Base-by-base conservation (phyloP, 2,329 filamentous ascomycete species). In the Chalara sp. region DNA sequence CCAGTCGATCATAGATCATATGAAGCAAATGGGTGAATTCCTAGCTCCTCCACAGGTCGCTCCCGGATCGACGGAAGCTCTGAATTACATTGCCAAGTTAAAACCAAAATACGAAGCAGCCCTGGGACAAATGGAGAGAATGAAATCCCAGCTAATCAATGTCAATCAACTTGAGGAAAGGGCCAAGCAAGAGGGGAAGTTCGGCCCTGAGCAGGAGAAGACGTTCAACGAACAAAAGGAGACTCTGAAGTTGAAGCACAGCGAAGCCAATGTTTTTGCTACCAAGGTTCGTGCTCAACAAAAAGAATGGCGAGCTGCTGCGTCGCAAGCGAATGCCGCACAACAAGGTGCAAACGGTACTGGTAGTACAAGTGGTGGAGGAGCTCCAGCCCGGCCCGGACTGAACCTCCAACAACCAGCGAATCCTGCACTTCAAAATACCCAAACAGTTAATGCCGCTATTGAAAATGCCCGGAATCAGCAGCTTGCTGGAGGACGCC, bases 71-170 rank as follows among this genome's bases (percentile, higher is more conserved):
- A 70, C 75, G n/a, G 67, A 70, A 5, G 67, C 69, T 1, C 55
- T 62, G 0, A 76, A 76, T 54, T 80, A 75, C 74, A 61, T 74
- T 2, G 67, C 72, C 6, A 72, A 78, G 1, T 66, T 72, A 32
- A 77, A 72, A 57, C 64, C 68, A 0, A 70, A 69, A 49, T 79
- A 80, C 52, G 66, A 68, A 0, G 67, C 72, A 39, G 76, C 74
- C 0, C 61, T 81, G 5, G 65, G 73, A 55, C 68, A 71, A 2
- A 79, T 81, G 69, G 77, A 80, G 37, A 66, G 57, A 7, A 66
- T 69, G 3, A 70, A 72, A 8, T 60, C 56, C n/a, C 68, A 70
- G 44, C 60, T 78, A 4, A 63, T 63, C 2, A 63, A 64, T 46
- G 64, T 78, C 48, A 75, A 79, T 8, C 65, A 66, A 44, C 54